Evolutionary conservation across 305 asterid species (phyloP).

Genomic region (Fraxinus dipetala): DNA sequence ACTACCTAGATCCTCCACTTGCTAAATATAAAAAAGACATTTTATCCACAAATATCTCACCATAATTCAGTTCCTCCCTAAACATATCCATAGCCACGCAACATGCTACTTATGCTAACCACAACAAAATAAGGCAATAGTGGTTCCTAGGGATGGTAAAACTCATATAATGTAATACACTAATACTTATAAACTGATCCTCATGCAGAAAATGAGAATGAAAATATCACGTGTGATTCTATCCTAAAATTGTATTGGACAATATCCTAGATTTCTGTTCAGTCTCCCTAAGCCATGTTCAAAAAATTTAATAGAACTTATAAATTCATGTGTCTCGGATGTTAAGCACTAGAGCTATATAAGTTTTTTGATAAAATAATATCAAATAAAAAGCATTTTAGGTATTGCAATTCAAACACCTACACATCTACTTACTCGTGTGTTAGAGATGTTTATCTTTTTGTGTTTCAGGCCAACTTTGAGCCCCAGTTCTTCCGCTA

Average conservation of each 20-base stretch:
- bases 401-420: conserved; percentile 7
- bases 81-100: background rate
- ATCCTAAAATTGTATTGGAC: conserved; percentile 1
- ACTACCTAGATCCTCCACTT: conserved; percentile 3
- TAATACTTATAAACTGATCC: background rate
- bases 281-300: background rate
- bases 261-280: background rate
- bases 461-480: conserved; percentile 88
- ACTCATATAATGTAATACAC: background rate
- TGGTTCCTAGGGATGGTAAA: background rate
- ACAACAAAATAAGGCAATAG: background rate
- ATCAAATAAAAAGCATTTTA: background rate
- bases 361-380: conserved; percentile 1
- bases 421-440: conserved; percentile 65
- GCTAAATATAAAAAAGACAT: background rate
- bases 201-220: background rate
- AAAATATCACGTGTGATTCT: background rate
- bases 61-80: conserved; percentile 1
- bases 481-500: conserved; percentile 71
- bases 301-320: background rate
- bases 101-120: background rate
- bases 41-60: background rate
- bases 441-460: conserved; percentile 90
- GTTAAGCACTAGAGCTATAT: conserved; percentile 1
- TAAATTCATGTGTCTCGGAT: background rate